Conservation (phyloP, 2,329 filamentous ascomycete genomes). For the Nannizzia gypsea region DNA sequence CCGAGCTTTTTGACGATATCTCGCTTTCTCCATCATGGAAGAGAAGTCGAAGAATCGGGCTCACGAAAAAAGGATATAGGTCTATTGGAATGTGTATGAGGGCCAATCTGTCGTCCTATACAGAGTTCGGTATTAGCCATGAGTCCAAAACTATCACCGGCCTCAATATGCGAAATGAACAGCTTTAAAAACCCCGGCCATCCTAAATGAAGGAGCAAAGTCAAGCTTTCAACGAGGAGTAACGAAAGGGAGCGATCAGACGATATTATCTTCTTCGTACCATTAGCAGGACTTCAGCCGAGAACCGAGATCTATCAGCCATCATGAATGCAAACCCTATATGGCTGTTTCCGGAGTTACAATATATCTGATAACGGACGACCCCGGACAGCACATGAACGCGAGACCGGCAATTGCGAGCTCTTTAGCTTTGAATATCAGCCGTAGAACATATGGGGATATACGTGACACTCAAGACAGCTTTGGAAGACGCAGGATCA, state of each 20-base stretch:
- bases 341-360: background rate
- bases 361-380: background rate
- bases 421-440: background rate
- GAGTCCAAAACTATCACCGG: background rate
- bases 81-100: constrained; percentile 81
- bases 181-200: background rate
- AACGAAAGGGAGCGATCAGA: background rate
- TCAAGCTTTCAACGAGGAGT: background rate
- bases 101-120: constrained; percentile 71
- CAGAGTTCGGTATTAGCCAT: constrained; percentile 2
- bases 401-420: background rate
- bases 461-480: background rate
- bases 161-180: background rate
- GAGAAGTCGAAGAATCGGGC: constrained; percentile 75
- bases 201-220: too few species aligned
- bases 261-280: constrained; percentile 7
- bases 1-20: constrained; percentile 38
- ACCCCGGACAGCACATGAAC: background rate
- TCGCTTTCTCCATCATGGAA: constrained; percentile 46
- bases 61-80: constrained; percentile 65
- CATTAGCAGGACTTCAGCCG: constrained; percentile 13
- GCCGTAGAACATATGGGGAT: background rate
- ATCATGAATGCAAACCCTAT: background rate
- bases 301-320: constrained; percentile 6
- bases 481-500: background rate